phyloP scores from a whole-genome alignment of 371 early-diverging fungal genomes.

The Amoeboaphelidium occidentale region DNA sequence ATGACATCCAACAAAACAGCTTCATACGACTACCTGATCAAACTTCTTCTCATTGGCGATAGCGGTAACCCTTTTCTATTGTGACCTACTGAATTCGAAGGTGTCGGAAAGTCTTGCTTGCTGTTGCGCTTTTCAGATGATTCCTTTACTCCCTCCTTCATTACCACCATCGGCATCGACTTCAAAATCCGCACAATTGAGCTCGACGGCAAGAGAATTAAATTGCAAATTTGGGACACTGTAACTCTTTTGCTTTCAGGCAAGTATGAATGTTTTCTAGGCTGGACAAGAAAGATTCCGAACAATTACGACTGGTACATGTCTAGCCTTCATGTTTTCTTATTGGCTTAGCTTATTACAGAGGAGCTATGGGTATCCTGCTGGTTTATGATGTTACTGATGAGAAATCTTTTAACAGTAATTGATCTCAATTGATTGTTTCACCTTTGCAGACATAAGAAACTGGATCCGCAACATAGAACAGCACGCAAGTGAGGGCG shows the following conservation, averaged over 20 bases:
- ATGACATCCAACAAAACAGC: slow-evolving; percentile 9
- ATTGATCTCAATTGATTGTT: not conserved
- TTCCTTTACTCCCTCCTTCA: slow-evolving; percentile 90
- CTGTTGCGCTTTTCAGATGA: slow-evolving; percentile 95
- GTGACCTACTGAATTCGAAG: slow-evolving; percentile 4
- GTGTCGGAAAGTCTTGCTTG: slow-evolving; percentile 96
- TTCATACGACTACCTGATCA: slow-evolving; percentile 75
- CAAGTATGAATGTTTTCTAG: too few relatives aligned
- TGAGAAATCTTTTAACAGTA: slow-evolving; percentile 63
- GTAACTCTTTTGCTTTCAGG: too few relatives aligned
- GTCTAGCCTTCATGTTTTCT: slow-evolving; percentile 2
- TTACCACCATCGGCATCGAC: slow-evolving; percentile 98
- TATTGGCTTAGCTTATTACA: slow-evolving; percentile 55
- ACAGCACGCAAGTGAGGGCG: slow-evolving; percentile 78
- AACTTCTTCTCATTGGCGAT: slow-evolving; percentile 96
- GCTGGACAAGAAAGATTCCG: slow-evolving; percentile 99
- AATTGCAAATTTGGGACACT: slow-evolving; percentile 99
- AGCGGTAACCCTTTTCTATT: slow-evolving; percentile 25
- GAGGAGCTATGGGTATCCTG: slow-evolving; percentile 96
- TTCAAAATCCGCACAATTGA: slow-evolving; percentile 98
- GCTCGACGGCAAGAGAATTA: slow-evolving; percentile 90
- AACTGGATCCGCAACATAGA: slow-evolving; percentile 96
- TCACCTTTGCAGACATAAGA: slow-evolving; percentile 17
- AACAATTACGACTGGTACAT: slow-evolving; percentile 68
- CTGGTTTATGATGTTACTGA: slow-evolving; percentile 97